Evolutionary conservation across 345 rosid genomes (phyloP).

Genomic region (Aquilaria sinensis): DNA sequence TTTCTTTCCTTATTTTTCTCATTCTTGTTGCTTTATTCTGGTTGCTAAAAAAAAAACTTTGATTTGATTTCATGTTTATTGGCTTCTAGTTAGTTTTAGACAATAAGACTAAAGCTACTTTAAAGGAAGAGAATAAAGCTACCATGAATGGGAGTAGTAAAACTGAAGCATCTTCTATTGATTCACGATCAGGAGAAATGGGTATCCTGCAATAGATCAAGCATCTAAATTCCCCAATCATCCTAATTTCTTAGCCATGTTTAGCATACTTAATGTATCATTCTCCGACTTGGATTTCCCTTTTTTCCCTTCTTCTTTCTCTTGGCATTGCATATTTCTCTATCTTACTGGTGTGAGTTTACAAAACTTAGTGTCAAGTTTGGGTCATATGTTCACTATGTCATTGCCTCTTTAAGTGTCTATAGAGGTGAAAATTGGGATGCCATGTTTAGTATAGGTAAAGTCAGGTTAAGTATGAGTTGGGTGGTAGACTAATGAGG

Average conservation of each 20-base stretch:
- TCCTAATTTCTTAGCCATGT: slow-evolving; percentile 87
- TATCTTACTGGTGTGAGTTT: not conserved
- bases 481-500: too few relatives aligned
- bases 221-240: slow-evolving; percentile 49
- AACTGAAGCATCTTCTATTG: slow-evolving; percentile 51
- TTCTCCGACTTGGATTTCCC: not conserved
- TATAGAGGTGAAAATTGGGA: too few relatives aligned
- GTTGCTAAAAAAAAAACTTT: too few relatives aligned
- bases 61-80: too few relatives aligned
- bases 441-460: too few relatives aligned
- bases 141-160: slow-evolving; percentile 1
- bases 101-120: too few relatives aligned
- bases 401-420: not conserved
- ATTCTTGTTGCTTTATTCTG: too few relatives aligned
- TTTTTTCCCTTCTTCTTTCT: not conserved
- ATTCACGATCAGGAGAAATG: slow-evolving; percentile 30
- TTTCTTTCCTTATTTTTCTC: too few relatives aligned
- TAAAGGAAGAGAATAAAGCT: too few relatives aligned
- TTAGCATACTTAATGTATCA: slow-evolving; percentile 72
- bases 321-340: not conserved
- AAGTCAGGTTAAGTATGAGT: too few relatives aligned
- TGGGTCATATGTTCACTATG: not conserved
- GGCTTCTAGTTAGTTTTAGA: too few relatives aligned
- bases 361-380: not conserved
- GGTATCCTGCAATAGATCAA: slow-evolving; percentile 31